Percentiles rank a stretch among this genome's conserved stretches.
phyloP scores from a whole-genome alignment of 2,329 filamentous ascomycete species.

The Epichloe coenophiala region DNA sequence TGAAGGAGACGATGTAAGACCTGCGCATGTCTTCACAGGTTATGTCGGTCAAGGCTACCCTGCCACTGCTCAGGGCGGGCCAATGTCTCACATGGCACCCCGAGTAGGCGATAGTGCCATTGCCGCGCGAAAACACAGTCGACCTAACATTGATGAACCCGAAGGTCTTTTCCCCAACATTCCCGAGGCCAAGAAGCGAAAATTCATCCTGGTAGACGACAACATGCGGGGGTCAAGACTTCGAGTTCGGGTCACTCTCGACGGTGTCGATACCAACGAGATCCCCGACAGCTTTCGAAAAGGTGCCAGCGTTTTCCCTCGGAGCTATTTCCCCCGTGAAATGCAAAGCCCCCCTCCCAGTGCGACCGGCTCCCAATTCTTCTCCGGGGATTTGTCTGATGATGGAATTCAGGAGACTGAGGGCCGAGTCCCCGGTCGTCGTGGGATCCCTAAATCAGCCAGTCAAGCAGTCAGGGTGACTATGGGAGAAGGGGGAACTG shows the following conservation, averaged over 20 bases:
- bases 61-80: conserved; percentile 32
- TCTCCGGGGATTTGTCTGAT: conserved; percentile 49
- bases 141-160: conserved; percentile 42
- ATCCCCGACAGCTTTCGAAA: conserved; percentile 93
- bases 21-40: conserved; percentile 59
- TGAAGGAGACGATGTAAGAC: conserved; percentile 52
- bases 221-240: conserved; percentile 64
- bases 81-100: conserved; percentile 49
- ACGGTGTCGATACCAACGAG: conserved; percentile 85
- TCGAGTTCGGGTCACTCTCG: conserved; percentile 83
- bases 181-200: conserved; percentile 80
- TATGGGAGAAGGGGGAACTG: conserved; percentile 53
- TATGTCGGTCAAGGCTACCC: conserved; percentile 51
- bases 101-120: conserved; percentile 20
- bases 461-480: conserved; percentile 45
- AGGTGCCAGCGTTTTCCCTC: conserved; percentile 76
- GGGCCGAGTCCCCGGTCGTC: conserved; percentile 27
- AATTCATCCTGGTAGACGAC: conserved; percentile 94
- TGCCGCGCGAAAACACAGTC: conserved; percentile 22
- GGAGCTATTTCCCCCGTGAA: conserved; percentile 82
- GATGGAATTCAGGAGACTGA: conserved; percentile 40
- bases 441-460: conserved; percentile 18
- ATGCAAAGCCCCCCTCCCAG: conserved; percentile 82
- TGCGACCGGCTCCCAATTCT: conserved; percentile 61
- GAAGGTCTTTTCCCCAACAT: conserved; percentile 74